These are phyloP conservation scores for Platanthera guangdongensis DNA, from an alignment of 106 monocot genomes.

Conservation along the genomic window DNA sequence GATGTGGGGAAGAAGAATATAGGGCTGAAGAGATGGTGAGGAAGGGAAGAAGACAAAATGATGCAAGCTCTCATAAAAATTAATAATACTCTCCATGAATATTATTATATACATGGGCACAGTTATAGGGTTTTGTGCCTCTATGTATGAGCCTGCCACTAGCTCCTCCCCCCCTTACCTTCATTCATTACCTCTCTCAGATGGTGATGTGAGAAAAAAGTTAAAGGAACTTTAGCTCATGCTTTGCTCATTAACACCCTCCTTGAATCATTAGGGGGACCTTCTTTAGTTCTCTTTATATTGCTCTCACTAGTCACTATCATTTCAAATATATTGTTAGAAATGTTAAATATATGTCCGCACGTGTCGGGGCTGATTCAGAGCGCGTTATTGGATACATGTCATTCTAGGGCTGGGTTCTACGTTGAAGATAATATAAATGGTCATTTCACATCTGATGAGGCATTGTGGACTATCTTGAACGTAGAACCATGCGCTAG, in stretches of 20 bases:
- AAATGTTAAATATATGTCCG: too few species aligned
- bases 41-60: conserved; percentile 1
- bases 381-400: too few species aligned
- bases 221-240: conserved; percentile 1
- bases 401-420: too few species aligned
- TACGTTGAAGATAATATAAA: too few species aligned
- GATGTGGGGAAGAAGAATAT: not conserved
- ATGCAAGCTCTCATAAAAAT: not conserved
- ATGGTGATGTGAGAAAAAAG: not conserved
- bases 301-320: not conserved
- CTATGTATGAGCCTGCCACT: not conserved
- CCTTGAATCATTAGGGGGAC: not conserved
- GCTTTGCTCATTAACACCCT: conserved; percentile 1
- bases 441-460: too few species aligned
- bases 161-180: not conserved
- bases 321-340: too few species aligned
- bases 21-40: not conserved
- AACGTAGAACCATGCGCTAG: too few species aligned
- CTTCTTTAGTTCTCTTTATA: not conserved
- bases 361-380: too few species aligned
- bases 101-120: not conserved
- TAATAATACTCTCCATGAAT: not conserved
- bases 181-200: not conserved
- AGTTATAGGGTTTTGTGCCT: conserved; percentile 3
- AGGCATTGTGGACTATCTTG: too few species aligned